Evolutionary conservation across 495 filamentous ascomycete species (phyloP), one percentile per base, ranked within the genome.

Genomic region (Talaromyces liani): DNA sequence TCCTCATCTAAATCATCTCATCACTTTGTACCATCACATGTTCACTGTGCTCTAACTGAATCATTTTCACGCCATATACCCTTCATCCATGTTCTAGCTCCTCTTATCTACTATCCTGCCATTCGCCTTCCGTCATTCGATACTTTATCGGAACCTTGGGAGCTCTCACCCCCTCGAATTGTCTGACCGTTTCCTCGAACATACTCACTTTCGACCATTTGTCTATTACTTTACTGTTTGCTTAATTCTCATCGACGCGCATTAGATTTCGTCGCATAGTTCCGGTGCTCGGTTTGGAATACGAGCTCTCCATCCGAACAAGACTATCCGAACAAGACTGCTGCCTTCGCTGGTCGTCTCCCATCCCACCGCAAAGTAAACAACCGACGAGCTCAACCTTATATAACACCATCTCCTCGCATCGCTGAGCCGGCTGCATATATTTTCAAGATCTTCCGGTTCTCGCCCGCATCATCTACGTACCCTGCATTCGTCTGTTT

Each of bases 341-440:
- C 51, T 29, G 20, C 51, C 51, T 55, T 24, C 49, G 49, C 57
- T n/a, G 31, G 8, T 25, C 20, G 10, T 22, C 14, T 14, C 57
- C 57, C 57, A 60, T 60, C 57, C 36, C 57, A 18, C 31, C 31
- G 14, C 45, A 31, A 7, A 22, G 25, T 51, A n/a, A 54, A 6
- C 22, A 60, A 47, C 20, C 58, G n/a, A 36, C 60, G 63, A 60
- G 41, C 60, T 49, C 51, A 57, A 61, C 63, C 31, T 24, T 60
- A 53, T 61, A 66, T 24, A 54, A 39, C 56, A 49, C 53, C 33
- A n/a, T 27, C 20, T 62, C 24, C 18, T 25, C 51, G 51, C 51
- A 47, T 47, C 9, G 18, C 18, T 49, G 45, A 49, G 45, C 45
- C 12, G 41, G 14, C 41, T 45, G n/a, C 41, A 6, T 45, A 20